Conservation (phyloP, 78 protist genomes). For the Isochrysis galbana region DNA sequence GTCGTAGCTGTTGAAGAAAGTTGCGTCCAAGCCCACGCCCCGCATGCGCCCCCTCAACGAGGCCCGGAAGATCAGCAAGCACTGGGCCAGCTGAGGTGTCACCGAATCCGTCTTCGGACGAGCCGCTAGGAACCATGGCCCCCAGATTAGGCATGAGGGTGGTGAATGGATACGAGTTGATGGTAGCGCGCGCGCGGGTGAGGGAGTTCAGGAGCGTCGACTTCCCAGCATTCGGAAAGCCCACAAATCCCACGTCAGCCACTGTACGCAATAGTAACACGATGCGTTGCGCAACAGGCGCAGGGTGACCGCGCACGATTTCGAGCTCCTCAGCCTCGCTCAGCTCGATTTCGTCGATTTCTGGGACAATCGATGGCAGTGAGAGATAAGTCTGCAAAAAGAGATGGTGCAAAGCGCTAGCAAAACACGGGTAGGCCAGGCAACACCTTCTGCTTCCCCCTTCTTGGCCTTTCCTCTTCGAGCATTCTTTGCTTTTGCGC, state of each 20-base stretch:
- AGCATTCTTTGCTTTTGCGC: background rate
- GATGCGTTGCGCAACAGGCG: background rate
- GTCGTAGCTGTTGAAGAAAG: constrained; percentile 43
- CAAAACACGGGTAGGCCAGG: too few species aligned
- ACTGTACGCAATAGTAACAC: constrained; percentile 1
- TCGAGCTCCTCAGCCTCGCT: constrained; percentile 23
- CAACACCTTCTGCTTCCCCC: background rate
- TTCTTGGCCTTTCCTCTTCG: too few species aligned
- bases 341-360: background rate
- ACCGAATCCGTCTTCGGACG: background rate
- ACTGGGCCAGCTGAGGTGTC: background rate
- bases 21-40: constrained; percentile 67
- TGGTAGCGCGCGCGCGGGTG: background rate
- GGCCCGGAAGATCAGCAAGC: constrained; percentile 79
- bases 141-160: constrained; percentile 76
- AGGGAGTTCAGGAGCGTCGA: background rate
- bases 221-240: constrained; percentile 71
- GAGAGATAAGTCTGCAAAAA: background rate
- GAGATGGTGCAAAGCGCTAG: too few species aligned
- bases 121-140: background rate
- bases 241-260: constrained; percentile 79
- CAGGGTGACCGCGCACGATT: constrained; percentile 44
- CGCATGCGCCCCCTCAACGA: constrained; percentile 72
- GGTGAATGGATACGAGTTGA: constrained; percentile 67
- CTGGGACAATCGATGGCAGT: background rate